phyloP scores from a whole-genome alignment of 148 eudicot species.

The Nepenthes mirabilis region DNA sequence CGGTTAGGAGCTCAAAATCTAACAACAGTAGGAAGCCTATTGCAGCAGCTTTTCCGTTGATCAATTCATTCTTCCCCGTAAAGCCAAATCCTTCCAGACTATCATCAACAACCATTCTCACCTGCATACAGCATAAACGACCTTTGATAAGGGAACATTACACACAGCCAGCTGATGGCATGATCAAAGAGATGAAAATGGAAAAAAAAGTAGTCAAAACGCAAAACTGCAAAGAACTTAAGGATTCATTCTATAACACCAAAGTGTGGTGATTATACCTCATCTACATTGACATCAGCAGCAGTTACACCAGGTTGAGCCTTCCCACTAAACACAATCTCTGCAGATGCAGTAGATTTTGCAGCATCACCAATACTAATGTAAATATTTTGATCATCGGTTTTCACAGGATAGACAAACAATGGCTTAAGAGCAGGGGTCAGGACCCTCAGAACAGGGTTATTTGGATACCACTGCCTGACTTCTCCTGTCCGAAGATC shows the following conservation, averaged over 20 bases:
- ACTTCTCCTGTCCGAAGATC: constrained; percentile 74
- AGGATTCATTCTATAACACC: neutral
- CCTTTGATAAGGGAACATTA: neutral
- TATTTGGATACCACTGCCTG: constrained; percentile 94
- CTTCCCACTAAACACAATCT: constrained; percentile 86
- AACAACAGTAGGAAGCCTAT: constrained; percentile 78
- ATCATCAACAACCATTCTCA: constrained; percentile 89
- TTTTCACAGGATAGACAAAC: constrained; percentile 66
- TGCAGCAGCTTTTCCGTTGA: constrained; percentile 93
- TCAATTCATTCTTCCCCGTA: constrained; percentile 58
- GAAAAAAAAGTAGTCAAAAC: neutral
- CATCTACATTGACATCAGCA: constrained; percentile 77
- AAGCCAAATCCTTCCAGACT: constrained; percentile 69
- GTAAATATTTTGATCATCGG: constrained; percentile 64
- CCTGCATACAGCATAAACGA: constrained; percentile 23
- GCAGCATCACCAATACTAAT: constrained; percentile 49
- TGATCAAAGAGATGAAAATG: neutral
- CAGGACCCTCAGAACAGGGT: constrained; percentile 74
- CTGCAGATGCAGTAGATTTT: constrained; percentile 50
- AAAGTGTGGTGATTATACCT: constrained; percentile 27
- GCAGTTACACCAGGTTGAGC: constrained; percentile 94
- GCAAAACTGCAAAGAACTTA: neutral
- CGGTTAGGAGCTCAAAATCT: constrained; percentile 91
- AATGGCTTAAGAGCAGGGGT: constrained; percentile 74
- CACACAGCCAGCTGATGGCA: neutral